phyloP scores from a whole-genome alignment of 1,284 basidiomycete species.

The Cryptococcus sp. region DNA sequence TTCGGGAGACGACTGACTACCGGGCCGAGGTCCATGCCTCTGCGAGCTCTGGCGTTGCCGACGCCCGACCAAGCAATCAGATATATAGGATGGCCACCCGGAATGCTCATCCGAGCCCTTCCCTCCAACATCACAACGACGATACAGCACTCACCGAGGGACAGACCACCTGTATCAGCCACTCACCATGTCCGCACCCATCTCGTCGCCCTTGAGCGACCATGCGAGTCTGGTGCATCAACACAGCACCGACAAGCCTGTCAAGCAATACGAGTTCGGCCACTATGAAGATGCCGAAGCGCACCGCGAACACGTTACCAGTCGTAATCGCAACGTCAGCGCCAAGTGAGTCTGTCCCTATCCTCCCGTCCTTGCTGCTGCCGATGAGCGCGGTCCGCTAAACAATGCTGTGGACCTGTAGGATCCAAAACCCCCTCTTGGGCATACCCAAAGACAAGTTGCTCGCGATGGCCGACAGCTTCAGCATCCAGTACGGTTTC shows the following conservation, averaged over 20 bases:
- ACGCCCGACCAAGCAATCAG: too few relatives aligned
- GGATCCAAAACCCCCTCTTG: conserved; percentile 40
- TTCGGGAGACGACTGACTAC: too few relatives aligned
- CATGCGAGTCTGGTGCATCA: conserved; percentile 6
- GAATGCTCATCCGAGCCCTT: too few relatives aligned
- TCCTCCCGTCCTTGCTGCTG: neutral
- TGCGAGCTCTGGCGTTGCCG: too few relatives aligned
- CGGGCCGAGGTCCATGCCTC: too few relatives aligned
- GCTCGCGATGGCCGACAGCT: conserved; percentile 61
- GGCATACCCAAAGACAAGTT: conserved; percentile 52
- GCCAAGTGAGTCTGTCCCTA: conserved; percentile 28
- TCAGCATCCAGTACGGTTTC: conserved; percentile 58
- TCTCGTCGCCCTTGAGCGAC: conserved; percentile 3
- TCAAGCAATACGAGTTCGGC: conserved; percentile 14
- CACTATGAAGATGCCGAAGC: conserved; percentile 23
- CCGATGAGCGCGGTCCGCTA: neutral
- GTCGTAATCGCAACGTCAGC: conserved; percentile 26
- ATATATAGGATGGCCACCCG: too few relatives aligned
- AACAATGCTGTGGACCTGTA: conserved; percentile 1
- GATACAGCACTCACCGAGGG: too few relatives aligned
- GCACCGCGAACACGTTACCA: conserved; percentile 7
- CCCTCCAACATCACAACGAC: too few relatives aligned
- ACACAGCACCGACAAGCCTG: conserved; percentile 11
- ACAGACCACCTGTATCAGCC: neutral
- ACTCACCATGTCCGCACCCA: conserved; percentile 7